Evolutionary conservation across 768 basidiomycete species (phyloP), one percentile per base, ranked within the genome.

Genomic region (Leccinum obscurum): DNA sequence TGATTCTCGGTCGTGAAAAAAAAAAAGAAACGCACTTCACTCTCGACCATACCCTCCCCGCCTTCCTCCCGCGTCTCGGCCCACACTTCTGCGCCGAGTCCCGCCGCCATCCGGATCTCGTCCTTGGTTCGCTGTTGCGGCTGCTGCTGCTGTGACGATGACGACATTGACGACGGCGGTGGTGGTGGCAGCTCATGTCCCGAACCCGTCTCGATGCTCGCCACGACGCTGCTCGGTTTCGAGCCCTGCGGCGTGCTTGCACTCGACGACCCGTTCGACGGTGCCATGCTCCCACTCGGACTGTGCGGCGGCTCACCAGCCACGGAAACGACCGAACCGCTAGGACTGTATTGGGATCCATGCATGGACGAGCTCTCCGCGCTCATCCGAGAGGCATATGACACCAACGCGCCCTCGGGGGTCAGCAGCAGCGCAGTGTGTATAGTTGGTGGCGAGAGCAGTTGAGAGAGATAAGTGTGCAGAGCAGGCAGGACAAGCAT

Each of bases 11-110:
- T 49, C 48, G 26, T 55, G 28, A 41, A 53, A 22, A 48, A 26
- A 28, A 30, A 30, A 26, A 53, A 34, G 17, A 11, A 7, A 20
- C 78, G 66, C 65, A 90, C 90, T 82, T 92, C 90, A 70, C 87
- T 86, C 61, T 92, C 90, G 3, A 86, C 87, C 85, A 88, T 88
- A 17, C 88, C 89, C 20, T 68, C 67, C 5, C 48, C 41, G 41
- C 41, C 63, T 9, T 73, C 80, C 24, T 83, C 85, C 61, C 78
- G 80, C 28, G 86, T 89, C 73, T 92, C 90, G 54, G 84, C 84
- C 90, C 91, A 93, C 35, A 90, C 79, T 71, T 92, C 90, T 10
- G 84, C 83, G 46, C 85, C 84, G 32, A 93, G 74, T 15, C 90
- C 90, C 8, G 87, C 88, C 28, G 88, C 76, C 48, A 92, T 83